Base-by-base conservation (phyloP, 257 asterid genomes). In the Solanum lycopersicoides region DNA sequence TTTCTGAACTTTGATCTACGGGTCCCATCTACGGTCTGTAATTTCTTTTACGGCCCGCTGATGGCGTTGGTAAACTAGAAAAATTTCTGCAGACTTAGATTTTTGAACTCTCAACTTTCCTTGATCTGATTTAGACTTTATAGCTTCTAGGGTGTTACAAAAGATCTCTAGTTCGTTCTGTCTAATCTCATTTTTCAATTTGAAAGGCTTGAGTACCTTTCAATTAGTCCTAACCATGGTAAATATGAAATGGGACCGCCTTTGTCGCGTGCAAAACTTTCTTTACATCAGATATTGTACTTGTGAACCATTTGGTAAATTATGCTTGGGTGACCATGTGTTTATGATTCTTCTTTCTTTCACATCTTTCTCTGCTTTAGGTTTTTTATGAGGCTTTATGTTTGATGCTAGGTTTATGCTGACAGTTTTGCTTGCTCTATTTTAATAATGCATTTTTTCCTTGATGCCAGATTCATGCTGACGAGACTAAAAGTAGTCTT, bases 401-500 rank as follows among this genome's bases (percentile, higher is more conserved):
- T 23, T 80, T 80, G 68, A 28, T 80, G 30, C 25, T 45, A 16
- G 84, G 84, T 79, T 79, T 59, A 45, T 45, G 66, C 66, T 25
- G 11, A 80, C 84, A 80, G 84, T 80, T 11, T 79, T 34, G 14
- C 39, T 47, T 80, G 15, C 60, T 47, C 44, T 80, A 45, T 80
- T 47, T 47, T 47, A 50, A 47, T 30, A 28, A 47, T 80, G 18
- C 30, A 16, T 50, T 80, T 80, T 75, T 68, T 68, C 75, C 82
- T 89, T 86, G 88, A 87, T 76, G 86, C 84, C 94, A 97, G 99
- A 92, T 95, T 88, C 98, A 97, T 91, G 96, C 98, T n/a, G 99
- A 97, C 82, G 99, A 97, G 95, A 97, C 99, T 28, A 97, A 95
- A 92, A 95, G 98, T 74, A 95, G 99, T 95, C 98, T 97, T 91